phyloP scores from a whole-genome alignment of 805 yeast genomes.

The Hanseniaspora singularis region DNA sequence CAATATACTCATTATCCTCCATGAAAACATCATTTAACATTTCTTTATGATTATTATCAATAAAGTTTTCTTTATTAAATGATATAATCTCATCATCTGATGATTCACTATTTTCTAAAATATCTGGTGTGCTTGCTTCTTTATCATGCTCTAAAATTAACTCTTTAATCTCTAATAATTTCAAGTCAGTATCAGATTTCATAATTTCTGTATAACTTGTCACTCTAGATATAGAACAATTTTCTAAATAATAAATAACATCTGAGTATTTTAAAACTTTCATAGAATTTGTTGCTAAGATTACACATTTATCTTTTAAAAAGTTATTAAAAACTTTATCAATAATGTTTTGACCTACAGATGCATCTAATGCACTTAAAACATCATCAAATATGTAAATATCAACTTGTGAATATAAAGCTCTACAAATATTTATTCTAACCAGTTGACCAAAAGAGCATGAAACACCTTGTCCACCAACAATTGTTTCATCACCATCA shows the following conservation, averaged over 20 bases:
- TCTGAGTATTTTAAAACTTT: constrained; percentile 47
- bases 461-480: constrained; percentile 52
- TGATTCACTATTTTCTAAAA: constrained; percentile 14
- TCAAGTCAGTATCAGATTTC: constrained; percentile 21
- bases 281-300: constrained; percentile 49
- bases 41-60: not conserved
- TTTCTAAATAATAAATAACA: constrained; percentile 46
- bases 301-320: constrained; percentile 39
- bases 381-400: constrained; percentile 52
- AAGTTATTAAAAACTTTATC: constrained; percentile 41
- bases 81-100: constrained; percentile 18
- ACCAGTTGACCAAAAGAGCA: constrained; percentile 56
- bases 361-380: constrained; percentile 63
- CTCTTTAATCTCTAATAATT: constrained; percentile 28
- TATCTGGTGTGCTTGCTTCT: constrained; percentile 22
- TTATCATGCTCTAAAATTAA: constrained; percentile 26
- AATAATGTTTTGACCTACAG: constrained; percentile 48
- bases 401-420: constrained; percentile 51
- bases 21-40: not conserved
- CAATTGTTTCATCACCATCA: constrained; percentile 43
- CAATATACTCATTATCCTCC: constrained; percentile 2
- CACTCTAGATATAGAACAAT: constrained; percentile 43
- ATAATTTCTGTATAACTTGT: constrained; percentile 44
- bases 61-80: constrained; percentile 2
- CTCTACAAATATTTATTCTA: constrained; percentile 53